These are phyloP conservation scores for Psilocybe tampanensis DNA, from an alignment of 768 basidiomycete species.

Conservation along the genomic window DNA sequence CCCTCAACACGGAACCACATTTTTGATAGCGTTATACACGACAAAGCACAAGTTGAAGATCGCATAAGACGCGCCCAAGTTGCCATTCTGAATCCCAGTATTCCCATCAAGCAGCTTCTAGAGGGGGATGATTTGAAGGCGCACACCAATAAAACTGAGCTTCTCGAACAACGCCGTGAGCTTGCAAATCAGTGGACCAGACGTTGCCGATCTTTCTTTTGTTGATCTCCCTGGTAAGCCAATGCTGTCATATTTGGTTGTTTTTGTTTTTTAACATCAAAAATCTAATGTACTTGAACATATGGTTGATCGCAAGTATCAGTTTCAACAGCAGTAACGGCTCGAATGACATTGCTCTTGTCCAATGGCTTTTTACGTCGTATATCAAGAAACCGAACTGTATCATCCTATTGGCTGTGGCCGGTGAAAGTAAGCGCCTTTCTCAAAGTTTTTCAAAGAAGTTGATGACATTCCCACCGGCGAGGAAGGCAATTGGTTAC, in stretches of 20 bases:
- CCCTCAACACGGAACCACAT: constrained; percentile 30
- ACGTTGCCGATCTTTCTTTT: constrained; percentile 66
- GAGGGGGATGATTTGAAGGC: constrained; percentile 27
- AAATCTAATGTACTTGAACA: neutral
- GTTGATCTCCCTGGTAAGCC: constrained; percentile 58
- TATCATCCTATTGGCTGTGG: constrained; percentile 58
- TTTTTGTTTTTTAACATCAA: neutral
- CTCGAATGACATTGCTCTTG: constrained; percentile 59
- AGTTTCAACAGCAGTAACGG: constrained; percentile 45
- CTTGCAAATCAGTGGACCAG: constrained; percentile 58
- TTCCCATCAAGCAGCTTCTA: constrained; percentile 36
- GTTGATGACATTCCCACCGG: constrained; percentile 39
- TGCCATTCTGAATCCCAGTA: constrained; percentile 64
- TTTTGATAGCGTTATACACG: constrained; percentile 52
- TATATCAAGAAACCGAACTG: constrained; percentile 69
- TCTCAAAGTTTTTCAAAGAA: constrained; percentile 55
- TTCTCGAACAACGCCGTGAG: constrained; percentile 64
- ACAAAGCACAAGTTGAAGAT: constrained; percentile 61
- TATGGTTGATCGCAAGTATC: constrained; percentile 63
- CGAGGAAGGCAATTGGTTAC: constrained; percentile 58
- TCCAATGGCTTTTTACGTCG: constrained; percentile 54
- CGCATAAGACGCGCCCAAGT: constrained; percentile 66
- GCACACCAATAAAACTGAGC: constrained; percentile 23
- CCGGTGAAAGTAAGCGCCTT: constrained; percentile 61
- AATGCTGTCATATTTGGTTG: no score